These are phyloP conservation scores for Heterobasidion parviporum DNA, from an alignment of 1,284 basidiomycete species.

Conservation along the genomic window DNA sequence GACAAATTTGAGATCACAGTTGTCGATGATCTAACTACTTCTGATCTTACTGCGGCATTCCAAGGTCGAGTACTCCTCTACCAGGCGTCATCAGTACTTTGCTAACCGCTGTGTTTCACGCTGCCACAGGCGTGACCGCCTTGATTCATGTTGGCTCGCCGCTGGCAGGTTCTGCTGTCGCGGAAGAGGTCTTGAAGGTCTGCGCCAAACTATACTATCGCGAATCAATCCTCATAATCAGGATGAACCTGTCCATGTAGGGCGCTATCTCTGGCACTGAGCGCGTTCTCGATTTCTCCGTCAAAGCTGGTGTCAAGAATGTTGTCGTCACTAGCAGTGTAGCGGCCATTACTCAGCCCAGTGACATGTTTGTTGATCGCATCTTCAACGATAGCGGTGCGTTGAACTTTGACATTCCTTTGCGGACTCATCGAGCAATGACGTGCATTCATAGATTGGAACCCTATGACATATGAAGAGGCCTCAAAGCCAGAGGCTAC, in stretches of 20 bases:
- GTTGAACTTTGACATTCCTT: background rate
- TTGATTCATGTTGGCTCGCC: constrained; percentile 1
- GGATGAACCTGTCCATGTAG: background rate
- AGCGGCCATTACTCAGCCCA: background rate
- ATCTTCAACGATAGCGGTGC: background rate
- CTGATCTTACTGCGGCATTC: constrained; percentile 10
- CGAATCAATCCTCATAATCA: background rate
- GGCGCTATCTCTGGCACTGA: background rate
- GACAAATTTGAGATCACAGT: constrained; percentile 4
- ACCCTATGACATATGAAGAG: constrained; percentile 2
- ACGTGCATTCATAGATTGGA: background rate
- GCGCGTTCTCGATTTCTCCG: background rate
- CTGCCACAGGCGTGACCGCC: background rate
- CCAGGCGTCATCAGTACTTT: too few relatives aligned
- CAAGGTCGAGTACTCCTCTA: constrained; percentile 4
- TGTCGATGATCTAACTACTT: constrained; percentile 9
- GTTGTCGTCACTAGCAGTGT: constrained; percentile 1
- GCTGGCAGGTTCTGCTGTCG: background rate
- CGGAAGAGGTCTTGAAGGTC: background rate
- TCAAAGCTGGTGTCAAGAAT: background rate
- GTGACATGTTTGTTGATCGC: background rate
- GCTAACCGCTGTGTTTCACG: background rate
- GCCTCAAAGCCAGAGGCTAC: constrained; percentile 1
- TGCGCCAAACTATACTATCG: background rate
- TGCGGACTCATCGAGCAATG: background rate